Base-by-base conservation (phyloP, 192 early-diverging fungal genomes). In the Radiomyces spectabilis region DNA sequence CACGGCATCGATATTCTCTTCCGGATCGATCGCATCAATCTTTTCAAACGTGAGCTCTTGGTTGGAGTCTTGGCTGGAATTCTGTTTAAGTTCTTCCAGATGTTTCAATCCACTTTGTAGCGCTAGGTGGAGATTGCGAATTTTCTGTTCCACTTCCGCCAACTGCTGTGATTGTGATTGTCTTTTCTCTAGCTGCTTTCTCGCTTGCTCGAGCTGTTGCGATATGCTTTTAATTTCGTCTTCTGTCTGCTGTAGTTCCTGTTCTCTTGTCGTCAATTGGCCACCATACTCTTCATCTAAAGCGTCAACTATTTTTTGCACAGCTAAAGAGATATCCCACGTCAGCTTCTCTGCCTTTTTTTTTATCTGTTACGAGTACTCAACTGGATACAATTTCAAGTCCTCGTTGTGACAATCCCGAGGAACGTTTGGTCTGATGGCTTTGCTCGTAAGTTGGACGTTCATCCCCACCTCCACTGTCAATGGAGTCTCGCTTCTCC, bases 291-390 rank as follows among this genome's bases (percentile, higher is more conserved):
- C 81, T 0, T 71, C 68, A 52, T 90, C 88, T n/a, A 87, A 53
- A 13, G 83, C 79, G 10, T 81, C 67, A 35, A 88, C 75, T 45
- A 87, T 65, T 50, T 76, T 78, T 61, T 88, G 86, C 26, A 90
- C 76, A 41, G 71, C 77, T 76, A 51, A 33, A 41, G 3, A 7
- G 0, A 54, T 21, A 18, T 44, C 5, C 39, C 39, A 4, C 39
- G 21, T 4, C 42, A 19, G 27, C 18, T 44, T n/a, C 9, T 10
- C 27, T 5, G 27, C 42, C 42, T 54, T n/a, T n/a, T n/a, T n/a
- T n/a, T n/a, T n/a, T n/a, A n/a, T n/a, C n/a, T n/a, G n/a, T n/a
- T n/a, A n/a, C n/a, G n/a, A n/a, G n/a, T n/a, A n/a, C n/a, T n/a
- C n/a, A n/a, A 54, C 52, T 54, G 5, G 52, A 22, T 1, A 54